phyloP scores from a whole-genome alignment of 148 eudicot genomes.

The Amaranthus palmeri region DNA sequence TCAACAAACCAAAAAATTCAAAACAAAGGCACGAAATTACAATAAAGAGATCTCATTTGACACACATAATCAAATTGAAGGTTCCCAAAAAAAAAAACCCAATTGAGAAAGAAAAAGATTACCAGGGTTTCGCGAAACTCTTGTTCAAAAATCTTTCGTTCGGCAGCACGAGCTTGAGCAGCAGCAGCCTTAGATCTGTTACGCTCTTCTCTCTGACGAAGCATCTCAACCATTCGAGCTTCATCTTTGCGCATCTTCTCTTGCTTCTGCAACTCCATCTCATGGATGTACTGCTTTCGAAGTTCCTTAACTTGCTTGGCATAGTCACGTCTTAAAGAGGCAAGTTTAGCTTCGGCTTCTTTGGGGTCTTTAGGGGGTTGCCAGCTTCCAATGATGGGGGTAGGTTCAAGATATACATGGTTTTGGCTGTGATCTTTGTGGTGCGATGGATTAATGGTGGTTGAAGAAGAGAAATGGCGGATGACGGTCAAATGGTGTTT shows the following conservation, averaged over 20 bases:
- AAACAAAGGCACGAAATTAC: too few relatives aligned
- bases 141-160: constrained; percentile 51
- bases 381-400: constrained; percentile 34
- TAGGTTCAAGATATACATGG: constrained; percentile 46
- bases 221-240: constrained; percentile 43
- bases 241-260: constrained; percentile 52
- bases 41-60: neutral
- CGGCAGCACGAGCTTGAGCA: constrained; percentile 51
- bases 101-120: neutral
- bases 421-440: constrained; percentile 36
- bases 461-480: constrained; percentile 13
- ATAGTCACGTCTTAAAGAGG: constrained; percentile 56
- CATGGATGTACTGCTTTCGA: constrained; percentile 58
- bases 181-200: constrained; percentile 49
- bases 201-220: constrained; percentile 49
- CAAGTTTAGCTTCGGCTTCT: constrained; percentile 46
- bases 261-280: constrained; percentile 60
- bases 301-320: constrained; percentile 52
- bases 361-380: constrained; percentile 36
- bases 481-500: neutral
- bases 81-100: neutral
- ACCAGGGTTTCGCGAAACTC: constrained; percentile 62
- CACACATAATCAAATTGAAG: neutral
- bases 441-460: constrained; percentile 28
- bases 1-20: too few relatives aligned